phyloP scores from a whole-genome alignment of 805 yeast species.

The Candida loeiensis region DNA sequence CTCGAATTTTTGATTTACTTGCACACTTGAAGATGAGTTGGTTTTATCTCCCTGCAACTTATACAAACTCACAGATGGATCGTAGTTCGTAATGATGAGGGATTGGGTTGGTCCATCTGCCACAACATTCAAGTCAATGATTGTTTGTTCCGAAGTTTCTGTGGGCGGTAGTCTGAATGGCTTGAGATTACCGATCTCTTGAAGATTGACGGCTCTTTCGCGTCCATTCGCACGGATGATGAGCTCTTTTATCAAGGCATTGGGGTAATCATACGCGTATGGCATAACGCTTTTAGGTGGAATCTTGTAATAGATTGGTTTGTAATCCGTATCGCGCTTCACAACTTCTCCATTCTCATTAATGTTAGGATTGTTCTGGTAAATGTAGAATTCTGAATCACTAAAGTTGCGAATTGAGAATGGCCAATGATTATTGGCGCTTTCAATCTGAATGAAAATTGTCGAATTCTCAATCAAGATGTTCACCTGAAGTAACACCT shows the following conservation, averaged over 20 bases:
- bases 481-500: slow-evolving; percentile 66
- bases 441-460: slow-evolving; percentile 67
- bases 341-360: slow-evolving; percentile 61
- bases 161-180: slow-evolving; percentile 74
- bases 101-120: slow-evolving; percentile 97
- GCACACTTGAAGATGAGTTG: slow-evolving; percentile 22
- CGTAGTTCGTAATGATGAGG: slow-evolving; percentile 77
- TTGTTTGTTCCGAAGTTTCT: slow-evolving; percentile 37
- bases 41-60: slow-evolving; percentile 39
- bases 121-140: slow-evolving; percentile 84
- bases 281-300: slow-evolving; percentile 96
- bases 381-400: slow-evolving; percentile 79
- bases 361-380: slow-evolving; percentile 74
- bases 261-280: slow-evolving; percentile 96
- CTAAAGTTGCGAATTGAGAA: slow-evolving; percentile 87
- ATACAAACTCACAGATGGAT: slow-evolving; percentile 72
- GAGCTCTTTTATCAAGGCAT: slow-evolving; percentile 79
- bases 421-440: slow-evolving; percentile 86
- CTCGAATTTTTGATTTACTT: slow-evolving; percentile 45
- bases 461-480: slow-evolving; percentile 78
- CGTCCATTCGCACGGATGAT: slow-evolving; percentile 67
- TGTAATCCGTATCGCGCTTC: slow-evolving; percentile 52
- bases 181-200: slow-evolving; percentile 87
- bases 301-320: slow-evolving; percentile 74
- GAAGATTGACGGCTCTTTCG: slow-evolving; percentile 76